These are phyloP conservation scores for Comarum palustre DNA, from an alignment of 306 rosid genomes.

Conservation along the genomic window DNA sequence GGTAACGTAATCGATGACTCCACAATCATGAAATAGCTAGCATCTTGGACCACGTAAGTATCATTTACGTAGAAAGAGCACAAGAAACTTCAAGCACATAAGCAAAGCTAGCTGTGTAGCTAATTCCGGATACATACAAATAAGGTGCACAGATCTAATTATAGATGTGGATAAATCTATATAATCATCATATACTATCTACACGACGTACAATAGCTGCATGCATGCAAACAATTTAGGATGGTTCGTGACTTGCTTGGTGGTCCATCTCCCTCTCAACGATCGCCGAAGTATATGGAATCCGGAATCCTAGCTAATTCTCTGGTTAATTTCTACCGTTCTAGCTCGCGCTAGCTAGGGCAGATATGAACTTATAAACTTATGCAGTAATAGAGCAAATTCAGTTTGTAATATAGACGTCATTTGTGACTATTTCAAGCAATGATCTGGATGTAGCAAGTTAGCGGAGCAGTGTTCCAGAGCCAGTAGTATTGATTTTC, in stretches of 20 bases:
- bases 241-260: constrained; percentile 10
- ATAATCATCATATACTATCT: neutral
- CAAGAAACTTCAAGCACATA: neutral
- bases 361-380: neutral
- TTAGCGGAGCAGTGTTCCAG: neutral
- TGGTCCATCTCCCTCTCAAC: neutral
- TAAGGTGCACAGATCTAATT: neutral
- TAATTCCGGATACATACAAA: neutral
- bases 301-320: neutral
- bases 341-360: neutral
- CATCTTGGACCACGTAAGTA: neutral
- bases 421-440: neutral
- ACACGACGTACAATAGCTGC: neutral
- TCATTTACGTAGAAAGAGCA: neutral
- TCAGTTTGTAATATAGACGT: neutral
- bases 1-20: neutral
- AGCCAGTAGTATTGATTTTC: neutral
- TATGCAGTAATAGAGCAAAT: neutral
- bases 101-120: neutral
- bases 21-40: neutral
- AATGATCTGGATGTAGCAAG: neutral
- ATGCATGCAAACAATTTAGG: constrained; percentile 12
- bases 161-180: neutral
- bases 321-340: neutral
- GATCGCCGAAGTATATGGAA: neutral